Evolutionary conservation across 306 rosid species (phyloP), one percentile per base, ranked within the genome.

Genomic region (Delonix regia): DNA sequence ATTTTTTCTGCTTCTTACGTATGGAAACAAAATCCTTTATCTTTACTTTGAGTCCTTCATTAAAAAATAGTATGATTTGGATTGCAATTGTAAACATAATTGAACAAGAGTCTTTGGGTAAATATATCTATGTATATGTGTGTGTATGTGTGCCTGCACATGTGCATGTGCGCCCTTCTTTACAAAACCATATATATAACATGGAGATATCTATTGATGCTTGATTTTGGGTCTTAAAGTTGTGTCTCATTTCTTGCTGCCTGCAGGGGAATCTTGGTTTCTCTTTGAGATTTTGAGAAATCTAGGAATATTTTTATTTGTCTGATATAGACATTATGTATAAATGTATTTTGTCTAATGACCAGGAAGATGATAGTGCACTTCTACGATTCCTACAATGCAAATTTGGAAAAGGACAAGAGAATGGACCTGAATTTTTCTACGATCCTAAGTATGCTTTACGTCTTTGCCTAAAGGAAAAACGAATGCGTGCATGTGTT

Each of bases 381-480:
- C 97, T 95, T 83, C 61, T 95, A 51, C 91, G 94, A 78, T 91
- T 92, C 89, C 89, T 95, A 14, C 95, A 92, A 91, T 92, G 93
- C 90, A 91, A 92, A 81, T 93, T 95, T 78, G 98, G 99, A 49
- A 95, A 93, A 86, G 98, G 98, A 67, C 90, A 85, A 85, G 96
- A 89, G 75, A 86, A 77, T 86, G 96, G 97, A 76, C 99, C 98
- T 0, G 99, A 95, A 45, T 95, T 93, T 84, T 95, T 95, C 78
- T 93, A 95, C 73, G 99, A 93, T 89, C 99, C 99, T 24, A 95
- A 95, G 88, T 95, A 92, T 84, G 99, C 99, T 47, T 80, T 95
- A 47, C 98, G 98, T 81, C 98, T 95, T 82, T 93, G 98, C 89
- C 97, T 95, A 76, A 93, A 95, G 92, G 98, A 91, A 83, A 95